These are phyloP conservation scores for Tephrocybe sp. DNA, from an alignment of 768 basidiomycete genomes.

Conservation along the genomic window DNA sequence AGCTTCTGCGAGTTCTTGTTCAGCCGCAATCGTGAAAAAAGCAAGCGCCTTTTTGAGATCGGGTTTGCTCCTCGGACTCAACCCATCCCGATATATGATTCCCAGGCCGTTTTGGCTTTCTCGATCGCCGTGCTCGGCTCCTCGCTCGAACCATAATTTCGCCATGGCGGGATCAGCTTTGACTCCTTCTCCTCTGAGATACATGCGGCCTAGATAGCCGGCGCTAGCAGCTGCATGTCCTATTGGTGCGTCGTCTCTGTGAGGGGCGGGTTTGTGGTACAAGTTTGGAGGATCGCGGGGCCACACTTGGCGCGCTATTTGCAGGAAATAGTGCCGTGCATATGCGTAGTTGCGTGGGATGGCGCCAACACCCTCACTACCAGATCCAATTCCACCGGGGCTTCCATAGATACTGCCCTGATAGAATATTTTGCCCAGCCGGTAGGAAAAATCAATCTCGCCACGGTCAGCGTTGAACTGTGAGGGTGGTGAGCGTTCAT, in stretches of 20 bases:
- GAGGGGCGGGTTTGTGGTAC: conserved; percentile 36
- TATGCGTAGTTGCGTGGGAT: conserved; percentile 74
- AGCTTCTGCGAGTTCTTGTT: conserved; percentile 88
- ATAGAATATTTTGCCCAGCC: conserved; percentile 94
- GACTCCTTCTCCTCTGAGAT: conserved; percentile 88
- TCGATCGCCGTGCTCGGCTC: conserved; percentile 73
- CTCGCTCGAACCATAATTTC: conserved; percentile 94
- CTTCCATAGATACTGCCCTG: conserved; percentile 88
- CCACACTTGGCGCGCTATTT: conserved; percentile 85
- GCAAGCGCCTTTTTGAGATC: conserved; percentile 62
- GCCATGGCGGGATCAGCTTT: conserved; percentile 72
- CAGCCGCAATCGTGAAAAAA: conserved; percentile 78
- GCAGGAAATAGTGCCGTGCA: conserved; percentile 81
- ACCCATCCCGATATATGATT: conserved; percentile 88
- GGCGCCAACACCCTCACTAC: conserved; percentile 91
- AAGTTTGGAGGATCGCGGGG: conserved; percentile 68
- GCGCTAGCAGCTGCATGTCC: conserved; percentile 77
- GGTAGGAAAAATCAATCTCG: conserved; percentile 84
- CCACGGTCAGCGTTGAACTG: conserved; percentile 96
- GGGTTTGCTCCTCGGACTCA: conserved; percentile 60
- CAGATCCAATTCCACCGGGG: conserved; percentile 77
- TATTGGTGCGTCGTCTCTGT: conserved; percentile 54
- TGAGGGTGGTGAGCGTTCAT: conserved; percentile 3
- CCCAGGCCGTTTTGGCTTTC: conserved; percentile 91
- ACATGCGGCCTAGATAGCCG: conserved; percentile 91